Evolutionary conservation across 2,329 filamentous ascomycete species (phyloP).

Genomic region (Atkinsonella hypoxylon): DNA sequence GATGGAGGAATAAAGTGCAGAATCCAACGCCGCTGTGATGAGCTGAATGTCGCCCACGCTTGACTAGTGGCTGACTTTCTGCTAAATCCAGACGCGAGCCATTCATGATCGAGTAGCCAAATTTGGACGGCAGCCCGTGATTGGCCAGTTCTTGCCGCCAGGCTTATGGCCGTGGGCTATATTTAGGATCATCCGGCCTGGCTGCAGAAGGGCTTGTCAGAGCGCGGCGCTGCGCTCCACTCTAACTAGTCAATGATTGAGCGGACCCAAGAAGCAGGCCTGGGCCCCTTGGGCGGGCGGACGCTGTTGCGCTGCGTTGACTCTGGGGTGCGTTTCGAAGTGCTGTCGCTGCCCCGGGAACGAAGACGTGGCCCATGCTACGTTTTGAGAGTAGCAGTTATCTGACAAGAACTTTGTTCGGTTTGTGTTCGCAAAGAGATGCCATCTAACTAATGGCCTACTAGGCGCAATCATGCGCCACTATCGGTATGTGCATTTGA

Average conservation of each 20-base stretch:
- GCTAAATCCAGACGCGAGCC: no score
- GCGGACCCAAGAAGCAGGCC: background rate
- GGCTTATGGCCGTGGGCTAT: slow-evolving; percentile 18
- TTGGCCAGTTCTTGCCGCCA: slow-evolving; percentile 21
- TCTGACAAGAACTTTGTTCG: no score
- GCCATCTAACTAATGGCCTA: no score
- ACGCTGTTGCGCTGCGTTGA: background rate
- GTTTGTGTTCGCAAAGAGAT: no score
- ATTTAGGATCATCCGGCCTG: slow-evolving; percentile 16
- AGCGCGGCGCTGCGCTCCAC: slow-evolving; percentile 1
- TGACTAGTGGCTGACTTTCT: no score
- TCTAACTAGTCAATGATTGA: background rate
- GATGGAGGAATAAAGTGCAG: no score
- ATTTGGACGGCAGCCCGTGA: slow-evolving; percentile 15
- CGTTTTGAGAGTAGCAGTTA: background rate
- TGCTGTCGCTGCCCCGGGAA: background rate
- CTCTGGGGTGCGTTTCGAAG: background rate
- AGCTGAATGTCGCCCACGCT: no score
- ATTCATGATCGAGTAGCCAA: slow-evolving; percentile 9
- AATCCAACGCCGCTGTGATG: no score
- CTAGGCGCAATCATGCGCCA: no score
- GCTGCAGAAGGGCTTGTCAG: slow-evolving; percentile 3
- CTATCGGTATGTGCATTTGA: no score
- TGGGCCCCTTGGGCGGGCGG: background rate
- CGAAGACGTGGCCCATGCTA: background rate